These are phyloP conservation scores for Alternaria hordeiaustralica DNA, from an alignment of 2,329 filamentous ascomycete species.

Conservation along the genomic window DNA sequence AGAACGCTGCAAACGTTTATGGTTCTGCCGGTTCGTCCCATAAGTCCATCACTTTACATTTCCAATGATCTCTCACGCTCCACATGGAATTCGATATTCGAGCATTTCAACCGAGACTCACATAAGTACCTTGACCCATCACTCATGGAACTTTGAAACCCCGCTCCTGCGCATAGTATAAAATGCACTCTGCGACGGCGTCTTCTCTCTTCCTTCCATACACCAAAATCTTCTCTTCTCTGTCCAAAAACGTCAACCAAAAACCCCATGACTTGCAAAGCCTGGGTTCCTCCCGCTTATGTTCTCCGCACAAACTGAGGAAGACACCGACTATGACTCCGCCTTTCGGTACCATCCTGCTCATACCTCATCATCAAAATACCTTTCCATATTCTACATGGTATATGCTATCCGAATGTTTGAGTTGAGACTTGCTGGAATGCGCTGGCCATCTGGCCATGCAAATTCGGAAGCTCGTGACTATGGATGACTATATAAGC, in stretches of 20 bases:
- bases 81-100: no score
- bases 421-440: not conserved
- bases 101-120: no score
- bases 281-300: not conserved
- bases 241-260: no score
- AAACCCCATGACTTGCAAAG: not conserved
- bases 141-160: no score
- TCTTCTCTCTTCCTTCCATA: not conserved
- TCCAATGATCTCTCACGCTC: no score
- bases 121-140: no score
- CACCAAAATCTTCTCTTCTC: not conserved
- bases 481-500: not conserved
- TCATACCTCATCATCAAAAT: not conserved
- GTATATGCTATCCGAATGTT: not conserved
- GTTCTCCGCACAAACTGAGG: not conserved
- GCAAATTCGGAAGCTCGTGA: not conserved
- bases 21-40: no score
- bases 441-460: rapidly evolving
- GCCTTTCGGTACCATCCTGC: not conserved
- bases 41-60: no score
- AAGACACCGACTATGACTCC: rapidly evolving
- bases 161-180: rapidly evolving
- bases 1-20: no score
- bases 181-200: rapidly evolving
- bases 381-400: not conserved